Percentiles rank a stretch among this genome's conserved stretches.
Conservation (phyloP, 352 stramenopile species). For the Phytophthora uliginosa region DNA sequence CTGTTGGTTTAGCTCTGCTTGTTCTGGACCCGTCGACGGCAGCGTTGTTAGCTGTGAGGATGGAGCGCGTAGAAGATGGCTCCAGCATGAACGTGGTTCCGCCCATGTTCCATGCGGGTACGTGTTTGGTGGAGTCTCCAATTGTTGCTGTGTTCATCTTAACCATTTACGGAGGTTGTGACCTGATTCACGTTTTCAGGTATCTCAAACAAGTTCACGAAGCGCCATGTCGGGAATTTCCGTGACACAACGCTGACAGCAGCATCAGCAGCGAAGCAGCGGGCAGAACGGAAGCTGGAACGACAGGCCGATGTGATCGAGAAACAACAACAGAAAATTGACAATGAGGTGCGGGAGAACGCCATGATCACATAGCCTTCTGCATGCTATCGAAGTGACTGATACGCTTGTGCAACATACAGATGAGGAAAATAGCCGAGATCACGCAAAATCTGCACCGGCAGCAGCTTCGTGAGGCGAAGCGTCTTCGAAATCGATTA, state of each 20-base stretch:
- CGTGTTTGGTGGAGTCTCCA: neutral
- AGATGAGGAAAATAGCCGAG: constrained; percentile 86
- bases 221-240: constrained; percentile 74
- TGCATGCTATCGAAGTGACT: neutral
- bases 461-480: constrained; percentile 75
- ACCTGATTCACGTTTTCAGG: constrained; percentile 43
- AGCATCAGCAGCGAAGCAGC: constrained; percentile 72
- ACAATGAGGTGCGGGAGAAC: constrained; percentile 55
- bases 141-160: neutral
- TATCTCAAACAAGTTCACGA: constrained; percentile 89
- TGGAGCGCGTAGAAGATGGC: constrained; percentile 51
- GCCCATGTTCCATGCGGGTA: constrained; percentile 53
- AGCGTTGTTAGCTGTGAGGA: constrained; percentile 16
- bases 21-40: neutral
- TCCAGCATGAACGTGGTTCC: constrained; percentile 41
- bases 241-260: constrained; percentile 80
- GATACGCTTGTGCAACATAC: neutral
- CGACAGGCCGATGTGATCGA: constrained; percentile 76
- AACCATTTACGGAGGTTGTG: neutral
- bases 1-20: constrained; percentile 21
- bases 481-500: constrained; percentile 64
- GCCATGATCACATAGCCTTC: neutral
- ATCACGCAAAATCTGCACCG: constrained; percentile 75
- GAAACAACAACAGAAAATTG: constrained; percentile 86
- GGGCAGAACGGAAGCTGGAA: constrained; percentile 72